Base-by-base conservation (phyloP, 352 stramenopile species). In the Phytopythium chamaehyphon region DNA sequence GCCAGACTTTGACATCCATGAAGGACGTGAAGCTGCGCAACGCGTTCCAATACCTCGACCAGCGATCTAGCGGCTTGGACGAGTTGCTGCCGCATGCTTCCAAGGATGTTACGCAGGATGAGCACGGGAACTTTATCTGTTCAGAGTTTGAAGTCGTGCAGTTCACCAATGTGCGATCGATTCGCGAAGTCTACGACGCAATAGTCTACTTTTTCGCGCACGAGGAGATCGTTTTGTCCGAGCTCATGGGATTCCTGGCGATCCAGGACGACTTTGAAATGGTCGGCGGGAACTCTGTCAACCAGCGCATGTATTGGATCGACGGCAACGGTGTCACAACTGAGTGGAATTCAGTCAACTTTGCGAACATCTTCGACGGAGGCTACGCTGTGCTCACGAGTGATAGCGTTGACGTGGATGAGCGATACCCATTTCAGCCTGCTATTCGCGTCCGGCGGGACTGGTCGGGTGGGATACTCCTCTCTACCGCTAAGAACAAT, bases 201-300 rank as follows among this genome's bases (percentile, higher is more conserved):
- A 42, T 69, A 10, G 45, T 50, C 22, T 74, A 66, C 28, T 74
- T 61, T 38, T 50, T 64, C 24, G 38, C 37, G 24, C 74, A 77
- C 39, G 70, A 75, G 46, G 66, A 80, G 44, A 76, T 80, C 51
- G 55, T 54, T 33, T 57, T 70, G 19, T 72, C 64, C 1, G 66
- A 80, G 45, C 47, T 59, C 6, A 28, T 75, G 3, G 67, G 61
- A 0, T 59, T 61, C 22, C 47, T 73, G 19, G 71, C 68, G 45
- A 54, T 33, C 28, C 28, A 33, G 28, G 28, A 33, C 28, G 28
- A 33, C 28, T 33, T 33, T 33, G 28, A 33, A 33, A 33, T 33
- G 28, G 28, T 33, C 28, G 28, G 9, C 9, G 28, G 28, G 9
- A 33, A 10, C 28, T 5, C 28, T 33, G 9, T 33, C 28, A 33